Evolutionary conservation across 768 basidiomycete genomes (phyloP).

Genomic region (Boletus sp.): DNA sequence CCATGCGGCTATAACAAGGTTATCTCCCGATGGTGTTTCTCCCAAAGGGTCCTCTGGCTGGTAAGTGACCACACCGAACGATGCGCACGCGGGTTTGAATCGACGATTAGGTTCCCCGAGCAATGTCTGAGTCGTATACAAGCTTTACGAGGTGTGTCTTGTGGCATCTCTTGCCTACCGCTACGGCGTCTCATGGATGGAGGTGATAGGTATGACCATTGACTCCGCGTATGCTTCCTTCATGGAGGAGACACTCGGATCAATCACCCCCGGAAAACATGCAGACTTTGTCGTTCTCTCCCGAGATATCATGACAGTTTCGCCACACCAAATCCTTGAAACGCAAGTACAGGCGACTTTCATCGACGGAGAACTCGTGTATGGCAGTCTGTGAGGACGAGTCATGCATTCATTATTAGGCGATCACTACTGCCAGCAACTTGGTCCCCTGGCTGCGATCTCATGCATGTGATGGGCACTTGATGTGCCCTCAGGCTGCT

Average conservation of each 20-base stretch:
- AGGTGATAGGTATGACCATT: conserved; percentile 73
- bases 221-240: conserved; percentile 88
- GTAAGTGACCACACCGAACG: conserved; percentile 39
- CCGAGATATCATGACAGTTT: conserved; percentile 74
- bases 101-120: conserved; percentile 67
- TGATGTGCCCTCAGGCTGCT: too few species aligned
- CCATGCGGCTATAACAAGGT: conserved; percentile 82
- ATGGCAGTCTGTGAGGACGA: conserved; percentile 36
- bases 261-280: conserved; percentile 70
- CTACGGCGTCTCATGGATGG: background rate
- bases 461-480: too few species aligned
- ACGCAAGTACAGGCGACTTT: conserved; percentile 73
- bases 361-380: conserved; percentile 65
- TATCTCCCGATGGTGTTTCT: conserved; percentile 66
- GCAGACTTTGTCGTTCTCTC: conserved; percentile 88
- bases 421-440: background rate
- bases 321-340: conserved; percentile 54
- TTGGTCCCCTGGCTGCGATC: too few species aligned
- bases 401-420: background rate
- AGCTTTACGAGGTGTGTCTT: conserved; percentile 63
- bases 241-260: conserved; percentile 70
- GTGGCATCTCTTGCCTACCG: background rate
- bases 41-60: conserved; percentile 85
- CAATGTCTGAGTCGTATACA: conserved; percentile 74
- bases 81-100: background rate